phyloP scores from a whole-genome alignment of 148 eudicot species.

The Nepenthes gracilis region DNA sequence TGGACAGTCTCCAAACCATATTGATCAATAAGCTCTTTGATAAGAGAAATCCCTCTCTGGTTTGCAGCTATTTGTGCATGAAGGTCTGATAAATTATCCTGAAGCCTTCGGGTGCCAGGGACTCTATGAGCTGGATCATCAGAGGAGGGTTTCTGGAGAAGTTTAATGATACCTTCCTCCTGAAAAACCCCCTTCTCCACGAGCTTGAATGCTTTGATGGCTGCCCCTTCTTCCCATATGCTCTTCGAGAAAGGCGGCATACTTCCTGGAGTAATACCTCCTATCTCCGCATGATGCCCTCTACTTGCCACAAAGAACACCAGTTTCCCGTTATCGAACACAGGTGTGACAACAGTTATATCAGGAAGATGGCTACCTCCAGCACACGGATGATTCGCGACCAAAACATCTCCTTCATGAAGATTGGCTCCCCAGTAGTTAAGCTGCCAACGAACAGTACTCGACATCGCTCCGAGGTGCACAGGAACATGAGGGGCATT shows the following conservation, averaged over 20 bases:
- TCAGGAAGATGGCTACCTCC: slow-evolving; percentile 99
- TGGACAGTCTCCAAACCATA: slow-evolving; percentile 77
- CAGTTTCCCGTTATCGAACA: slow-evolving; percentile 55
- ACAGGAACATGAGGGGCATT: slow-evolving; percentile 99
- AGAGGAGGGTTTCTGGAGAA: slow-evolving; percentile 51
- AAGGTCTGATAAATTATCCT: slow-evolving; percentile 91
- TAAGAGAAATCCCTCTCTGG: slow-evolving; percentile 95
- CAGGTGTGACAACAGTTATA: slow-evolving; percentile 90
- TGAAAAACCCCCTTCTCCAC: slow-evolving; percentile 90
- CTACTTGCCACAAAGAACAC: slow-evolving; percentile 96
- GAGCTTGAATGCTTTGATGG: slow-evolving; percentile 93
- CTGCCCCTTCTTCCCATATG: slow-evolving; percentile 99
- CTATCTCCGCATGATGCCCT: slow-evolving; percentile 98
- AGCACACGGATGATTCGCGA: slow-evolving; percentile 86
- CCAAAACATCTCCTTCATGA: slow-evolving; percentile 86
- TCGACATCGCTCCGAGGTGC: slow-evolving; percentile 99
- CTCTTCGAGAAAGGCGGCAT: slow-evolving; percentile 99
- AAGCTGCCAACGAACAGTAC: slow-evolving; percentile 85
- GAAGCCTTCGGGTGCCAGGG: slow-evolving; percentile 88
- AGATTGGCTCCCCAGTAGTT: slow-evolving; percentile 75
- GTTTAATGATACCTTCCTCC: slow-evolving; percentile 80
- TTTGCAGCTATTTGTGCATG: slow-evolving; percentile 97
- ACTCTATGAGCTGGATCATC: slow-evolving; percentile 49
- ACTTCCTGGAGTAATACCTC: slow-evolving; percentile 98
- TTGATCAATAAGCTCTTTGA: slow-evolving; percentile 91